Evolutionary conservation across 139 green algal species (phyloP).

Genomic region (Chlamydomonas eustigma): DNA sequence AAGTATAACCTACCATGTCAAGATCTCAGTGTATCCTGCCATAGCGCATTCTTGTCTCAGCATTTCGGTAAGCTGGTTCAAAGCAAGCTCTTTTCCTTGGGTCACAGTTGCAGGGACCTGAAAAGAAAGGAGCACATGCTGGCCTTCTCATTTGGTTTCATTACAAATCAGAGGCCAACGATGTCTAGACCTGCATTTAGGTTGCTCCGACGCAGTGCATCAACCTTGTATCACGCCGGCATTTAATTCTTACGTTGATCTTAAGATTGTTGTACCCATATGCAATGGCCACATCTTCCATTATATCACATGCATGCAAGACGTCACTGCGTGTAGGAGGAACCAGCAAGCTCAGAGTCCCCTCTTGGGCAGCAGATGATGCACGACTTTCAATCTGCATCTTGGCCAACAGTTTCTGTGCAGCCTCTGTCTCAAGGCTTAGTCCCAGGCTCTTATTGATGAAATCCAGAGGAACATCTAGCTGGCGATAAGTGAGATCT

Average conservation of each 20-base stretch:
- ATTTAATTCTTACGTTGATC: slow-evolving; percentile 44
- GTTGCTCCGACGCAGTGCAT: too few relatives aligned
- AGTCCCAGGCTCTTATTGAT: slow-evolving; percentile 84
- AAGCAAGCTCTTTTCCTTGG: slow-evolving; percentile 77
- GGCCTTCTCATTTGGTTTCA: too few relatives aligned
- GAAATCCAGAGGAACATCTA: slow-evolving; percentile 68
- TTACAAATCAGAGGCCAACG: too few relatives aligned
- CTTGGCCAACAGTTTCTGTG: slow-evolving; percentile 60
- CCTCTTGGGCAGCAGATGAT: not conserved
- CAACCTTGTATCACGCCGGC: too few relatives aligned
- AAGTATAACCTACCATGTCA: slow-evolving; percentile 67
- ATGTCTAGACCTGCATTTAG: too few relatives aligned
- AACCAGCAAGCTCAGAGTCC: slow-evolving; percentile 29
- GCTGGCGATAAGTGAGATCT: slow-evolving; percentile 56
- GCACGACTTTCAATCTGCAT: slow-evolving; percentile 74
- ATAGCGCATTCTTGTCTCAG: slow-evolving; percentile 82
- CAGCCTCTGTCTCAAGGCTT: slow-evolving; percentile 52
- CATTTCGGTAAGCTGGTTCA: slow-evolving; percentile 89
- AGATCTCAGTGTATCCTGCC: slow-evolving; percentile 78
- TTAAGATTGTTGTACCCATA: slow-evolving; percentile 97
- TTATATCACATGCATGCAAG: slow-evolving; percentile 92
- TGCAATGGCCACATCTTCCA: slow-evolving; percentile 98
- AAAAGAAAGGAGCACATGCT: too few relatives aligned
- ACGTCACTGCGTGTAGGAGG: slow-evolving; percentile 89
- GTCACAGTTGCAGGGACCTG: slow-evolving; percentile 52